A percentile compares a stretch with the other conserved stretches of the same genome.
These are phyloP conservation scores for Coemansia sp. DNA, from an alignment of 192 early-diverging fungal species.

Conservation along the genomic window DNA sequence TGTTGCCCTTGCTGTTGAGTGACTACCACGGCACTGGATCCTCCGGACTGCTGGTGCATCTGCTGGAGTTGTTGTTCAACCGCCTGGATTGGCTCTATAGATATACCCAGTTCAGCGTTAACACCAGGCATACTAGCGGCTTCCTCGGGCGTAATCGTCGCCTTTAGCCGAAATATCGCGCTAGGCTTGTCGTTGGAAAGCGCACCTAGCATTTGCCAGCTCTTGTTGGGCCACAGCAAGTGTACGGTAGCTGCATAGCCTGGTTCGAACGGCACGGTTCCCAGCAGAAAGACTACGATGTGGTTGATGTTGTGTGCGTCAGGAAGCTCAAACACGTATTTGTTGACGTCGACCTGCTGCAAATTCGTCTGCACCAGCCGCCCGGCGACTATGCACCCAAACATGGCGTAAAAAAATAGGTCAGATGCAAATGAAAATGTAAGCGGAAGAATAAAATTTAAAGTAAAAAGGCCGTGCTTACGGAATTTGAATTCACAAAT, in stretches of 20 bases:
- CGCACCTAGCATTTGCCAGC: constrained; percentile 78
- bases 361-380: constrained; percentile 90
- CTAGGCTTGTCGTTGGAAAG: constrained; percentile 85
- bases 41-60: constrained; percentile 26
- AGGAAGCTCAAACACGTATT: constrained; percentile 89
- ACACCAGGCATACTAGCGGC: constrained; percentile 32
- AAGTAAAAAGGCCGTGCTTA: not conserved
- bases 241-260: constrained; percentile 95
- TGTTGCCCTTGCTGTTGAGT: constrained; percentile 10
- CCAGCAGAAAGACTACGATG: constrained; percentile 91
- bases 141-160: constrained; percentile 22
- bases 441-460: not conserved
- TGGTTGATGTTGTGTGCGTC: constrained; percentile 91
- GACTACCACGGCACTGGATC: constrained; percentile 28
- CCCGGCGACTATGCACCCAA: constrained; percentile 92
- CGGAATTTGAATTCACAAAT: not conserved
- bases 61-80: constrained; percentile 65
- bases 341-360: constrained; percentile 83
- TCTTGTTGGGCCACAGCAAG: constrained; percentile 81
- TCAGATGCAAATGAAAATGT: not conserved
- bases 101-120: constrained; percentile 83
- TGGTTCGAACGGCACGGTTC: constrained; percentile 82
- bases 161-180: constrained; percentile 72
- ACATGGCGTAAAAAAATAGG: constrained; percentile 60
- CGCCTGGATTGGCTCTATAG: constrained; percentile 81